Base-by-base conservation (phyloP, 1,284 basidiomycete genomes). In the Marasmius sp. region DNA sequence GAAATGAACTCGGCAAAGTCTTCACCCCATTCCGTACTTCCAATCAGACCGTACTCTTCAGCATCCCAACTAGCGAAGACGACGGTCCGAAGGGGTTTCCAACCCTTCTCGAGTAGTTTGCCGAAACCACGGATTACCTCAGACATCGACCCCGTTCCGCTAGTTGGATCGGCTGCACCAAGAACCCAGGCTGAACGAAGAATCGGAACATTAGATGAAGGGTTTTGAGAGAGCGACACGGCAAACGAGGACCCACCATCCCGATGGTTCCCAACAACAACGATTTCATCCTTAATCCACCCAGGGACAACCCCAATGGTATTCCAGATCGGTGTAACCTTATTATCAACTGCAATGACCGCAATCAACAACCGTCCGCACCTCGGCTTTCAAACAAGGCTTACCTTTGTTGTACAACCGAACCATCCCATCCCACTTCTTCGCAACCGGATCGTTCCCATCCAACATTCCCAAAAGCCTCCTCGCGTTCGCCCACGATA, bases 281-380 rank as follows among this genome's bases (percentile, higher is more conserved):
- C 85, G 0, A 96, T 88, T 71, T 97, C 94, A 69, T 95, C 88
- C 65, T 84, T 84, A 69, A 97, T 87, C 66, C 91, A 86, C 0
- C 97, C 96, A 7, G 95, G 96, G 64, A 98, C 93, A 43, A 90
- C 84, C 3, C 88, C 93, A 86, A 94, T 91, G 0, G 86, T 85
- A 76, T 95, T 92, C 87, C 87, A 86, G 57, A 88, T 86, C 7
- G 85, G 85, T 22, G 79, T 90, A 22, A 92, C 81, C 65, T 82
- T 81, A 38, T 80, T 83, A 66, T 91, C 82, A 38, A 93, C 87
- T 79, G 65, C 61, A 51, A 12, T 36, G 9, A 39, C 63, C 60
- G 62, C 12, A 62, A 57, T 38, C 38, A 45, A 47, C 34, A 33
- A 48, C 41, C 37, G 7, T 10, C 14, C 16, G 2, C 43, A 27